Evolutionary conservation across 257 asterid species (phyloP).

Genomic region (Rehmannia glutinosa): DNA sequence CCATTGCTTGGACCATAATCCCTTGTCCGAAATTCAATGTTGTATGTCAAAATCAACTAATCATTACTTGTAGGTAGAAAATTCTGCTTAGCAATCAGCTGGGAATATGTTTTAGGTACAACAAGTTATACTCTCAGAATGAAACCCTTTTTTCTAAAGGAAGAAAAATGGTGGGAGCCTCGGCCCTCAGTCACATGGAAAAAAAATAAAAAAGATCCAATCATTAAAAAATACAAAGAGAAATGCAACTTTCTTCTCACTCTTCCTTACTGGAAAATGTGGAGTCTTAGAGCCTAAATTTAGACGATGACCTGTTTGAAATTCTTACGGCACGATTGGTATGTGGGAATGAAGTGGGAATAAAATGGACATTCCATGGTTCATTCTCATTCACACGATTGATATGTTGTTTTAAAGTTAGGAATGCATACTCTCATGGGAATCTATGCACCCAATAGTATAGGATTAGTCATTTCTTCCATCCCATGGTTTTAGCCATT

Average conservation of each 20-base stretch:
- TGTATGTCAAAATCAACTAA: conserved; percentile 3
- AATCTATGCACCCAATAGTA: too few relatives aligned
- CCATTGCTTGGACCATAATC: too few relatives aligned
- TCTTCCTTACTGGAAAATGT: conserved; percentile 3
- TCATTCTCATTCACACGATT: too few relatives aligned
- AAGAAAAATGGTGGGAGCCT: conserved; percentile 29
- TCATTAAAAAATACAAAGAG: conserved; percentile 21
- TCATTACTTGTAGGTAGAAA: conserved; percentile 11
- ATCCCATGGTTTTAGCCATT: too few relatives aligned
- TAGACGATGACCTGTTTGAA: background rate
- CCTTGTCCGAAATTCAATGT: background rate
- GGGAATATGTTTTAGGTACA: conserved; percentile 26
- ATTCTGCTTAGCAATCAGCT: background rate
- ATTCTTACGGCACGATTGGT: too few relatives aligned
- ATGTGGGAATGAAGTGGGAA: too few relatives aligned
- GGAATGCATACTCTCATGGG: too few relatives aligned
- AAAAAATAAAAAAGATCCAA: conserved; percentile 15
- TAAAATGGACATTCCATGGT: too few relatives aligned
- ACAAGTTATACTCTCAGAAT: conserved; percentile 16
- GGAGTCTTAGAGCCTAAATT: conserved; percentile 1
- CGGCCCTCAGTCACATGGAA: conserved; percentile 49
- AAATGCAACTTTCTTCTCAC: conserved; percentile 19
- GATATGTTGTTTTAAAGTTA: too few relatives aligned
- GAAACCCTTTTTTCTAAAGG: conserved; percentile 2
- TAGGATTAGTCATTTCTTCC: too few relatives aligned